Evolutionary conservation across 2,329 filamentous ascomycete species (phyloP).

Genomic region (Fusarium decemcellulare): DNA sequence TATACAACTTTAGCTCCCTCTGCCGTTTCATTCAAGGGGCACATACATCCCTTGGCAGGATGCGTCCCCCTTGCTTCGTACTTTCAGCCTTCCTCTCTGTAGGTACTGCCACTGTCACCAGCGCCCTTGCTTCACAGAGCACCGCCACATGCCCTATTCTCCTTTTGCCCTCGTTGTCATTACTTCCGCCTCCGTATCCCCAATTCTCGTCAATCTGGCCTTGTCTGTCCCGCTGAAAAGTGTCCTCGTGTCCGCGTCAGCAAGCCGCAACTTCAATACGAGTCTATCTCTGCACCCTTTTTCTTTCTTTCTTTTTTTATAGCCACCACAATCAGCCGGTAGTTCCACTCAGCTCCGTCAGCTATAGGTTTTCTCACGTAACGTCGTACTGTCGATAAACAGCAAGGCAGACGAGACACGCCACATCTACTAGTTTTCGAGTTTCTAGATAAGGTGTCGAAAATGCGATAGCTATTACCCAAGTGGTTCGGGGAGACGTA

Average conservation of each 20-base stretch:
- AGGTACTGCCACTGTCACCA: neutral
- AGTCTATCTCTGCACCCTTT: slow-evolving; percentile 9
- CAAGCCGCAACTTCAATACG: slow-evolving; percentile 23
- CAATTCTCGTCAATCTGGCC: slow-evolving; percentile 20
- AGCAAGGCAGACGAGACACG: slow-evolving; percentile 7
- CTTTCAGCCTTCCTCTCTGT: neutral
- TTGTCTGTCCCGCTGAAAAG: slow-evolving; percentile 6
- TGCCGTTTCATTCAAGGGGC: slow-evolving; percentile 7
- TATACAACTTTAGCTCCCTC: slow-evolving; percentile 5
- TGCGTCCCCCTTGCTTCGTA: neutral
- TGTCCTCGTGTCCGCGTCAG: slow-evolving; percentile 42
- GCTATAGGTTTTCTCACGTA: neutral
- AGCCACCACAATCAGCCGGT: slow-evolving; percentile 27
- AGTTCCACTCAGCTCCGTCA: slow-evolving; percentile 27
- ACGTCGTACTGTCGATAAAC: neutral
- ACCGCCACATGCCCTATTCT: slow-evolving; percentile 5
- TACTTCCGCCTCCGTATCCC: slow-evolving; percentile 22
- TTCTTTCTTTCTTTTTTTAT: neutral
- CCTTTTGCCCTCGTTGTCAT: neutral
- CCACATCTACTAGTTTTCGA: slow-evolving; percentile 13
- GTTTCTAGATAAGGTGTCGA: neutral
- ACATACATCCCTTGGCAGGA: slow-evolving; percentile 14
- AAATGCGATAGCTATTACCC: too few relatives aligned
- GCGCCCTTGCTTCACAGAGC: slow-evolving; percentile 9
- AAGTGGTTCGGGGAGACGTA: too few relatives aligned